Base-by-base conservation (phyloP, 1,284 basidiomycete species). In the Cystobasidium pallidum region DNA sequence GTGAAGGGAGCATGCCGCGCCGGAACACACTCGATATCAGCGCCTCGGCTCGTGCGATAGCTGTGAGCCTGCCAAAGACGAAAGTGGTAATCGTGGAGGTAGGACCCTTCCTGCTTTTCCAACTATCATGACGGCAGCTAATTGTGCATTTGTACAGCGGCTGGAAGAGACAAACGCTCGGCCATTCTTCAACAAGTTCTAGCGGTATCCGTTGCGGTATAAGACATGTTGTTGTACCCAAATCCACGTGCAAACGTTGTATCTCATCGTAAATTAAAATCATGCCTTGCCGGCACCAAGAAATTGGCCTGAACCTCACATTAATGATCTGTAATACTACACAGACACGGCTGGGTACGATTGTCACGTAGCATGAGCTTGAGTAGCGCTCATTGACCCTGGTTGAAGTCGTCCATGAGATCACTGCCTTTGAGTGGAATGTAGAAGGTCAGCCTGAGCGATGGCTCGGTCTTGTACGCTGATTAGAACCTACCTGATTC, bases 61-160 rank as follows among this genome's bases (percentile, higher is more conserved):
- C 45, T 51, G 24, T 7, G 1, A 45, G 21, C 1, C 39, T 30
- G 3, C 58, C 67, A 7, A 66, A 66, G 28, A 71, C 68, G 11
- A 71, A 71, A 28, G 47, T 51, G 10, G 68, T 71, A n/a, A 71
- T 64, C 11, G 68, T 71, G 8, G 68, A 71, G 66, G 66, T 68
- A 34, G 21, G 66, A 15, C 24, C 8, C 32, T 49, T 24, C 41
- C 19, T 15, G 4, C 39, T 4, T 26, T n/a, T 24, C 3, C 19
- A 6, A 8, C 39, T 15, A 24, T 21, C 7, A 8, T 55, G 17
- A 32, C 36, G 36, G 43, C 34, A 24, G 19, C 64, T 57, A 17
- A 36, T 66, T 39, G 1, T 28, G 30, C 19, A 0, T 8, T 17
- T 43, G 0, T 19, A 7, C 66, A 68, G 59, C 68, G 68, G 2